Base-by-base conservation (phyloP, 2,329 filamentous ascomycete species). In the Phaeosphaeria sp. region DNA sequence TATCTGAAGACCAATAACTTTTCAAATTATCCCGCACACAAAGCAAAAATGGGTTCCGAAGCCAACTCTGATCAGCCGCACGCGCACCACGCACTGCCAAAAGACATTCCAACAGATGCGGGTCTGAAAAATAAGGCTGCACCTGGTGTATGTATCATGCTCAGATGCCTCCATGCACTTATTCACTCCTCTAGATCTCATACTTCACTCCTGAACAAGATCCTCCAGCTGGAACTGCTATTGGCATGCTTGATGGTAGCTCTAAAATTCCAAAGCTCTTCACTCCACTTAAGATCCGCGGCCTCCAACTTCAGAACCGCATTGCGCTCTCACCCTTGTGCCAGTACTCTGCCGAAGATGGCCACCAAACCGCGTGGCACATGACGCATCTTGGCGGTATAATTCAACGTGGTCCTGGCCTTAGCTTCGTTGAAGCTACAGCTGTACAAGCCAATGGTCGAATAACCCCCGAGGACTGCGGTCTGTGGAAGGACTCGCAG, bases 401-500 rank as follows among this genome's bases (percentile, higher is more conserved):
- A 66, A 85, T 91, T 21, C 83, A 89, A 57, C 87, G 90, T 55
- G 93, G 93, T 13, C 89, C 90, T 0, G 90, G 87, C 1, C 81
- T 96, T 18, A 81, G 89, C 49, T 86, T 93, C 58, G 82, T 93
- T 56, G 93, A 97, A 79, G 92, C 93, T 23, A 93, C 91, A 0
- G 82, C 88, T 30, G 90, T 96, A 0, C 82, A 86, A 10, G 79
- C 91, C 6, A 87, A 93, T 65, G 93, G 93, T 25, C 86, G 93
- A 54, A 96, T 96, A 80, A 90, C 90, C 0, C 92, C 92, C 1
- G 83, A 93, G 74, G 91, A 94, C 73, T 79, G 81, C 13, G 92
- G 93, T 0, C 79, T 97, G 7, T 97, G 93, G 93, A 83, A 90
- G 61, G 93, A 97, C 75, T 87, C 84, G 33, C 93, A 97, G 75